phyloP scores from a whole-genome alignment of 495 filamentous ascomycete genomes.

The Xylaria flabelliformis region DNA sequence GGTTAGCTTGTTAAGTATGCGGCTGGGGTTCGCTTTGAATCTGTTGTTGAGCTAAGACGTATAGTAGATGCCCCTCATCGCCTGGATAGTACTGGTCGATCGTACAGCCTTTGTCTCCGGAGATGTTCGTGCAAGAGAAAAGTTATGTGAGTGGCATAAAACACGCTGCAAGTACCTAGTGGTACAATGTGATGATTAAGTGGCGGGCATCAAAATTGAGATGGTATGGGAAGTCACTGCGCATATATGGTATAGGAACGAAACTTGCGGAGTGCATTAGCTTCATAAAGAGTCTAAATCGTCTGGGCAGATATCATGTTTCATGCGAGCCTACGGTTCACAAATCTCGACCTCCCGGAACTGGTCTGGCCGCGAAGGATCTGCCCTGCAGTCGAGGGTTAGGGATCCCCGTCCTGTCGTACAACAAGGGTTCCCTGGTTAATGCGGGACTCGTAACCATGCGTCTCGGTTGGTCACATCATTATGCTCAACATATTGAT shows the following conservation, averaged over 20 bases:
- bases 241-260: constrained; percentile 5
- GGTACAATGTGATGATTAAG: neutral
- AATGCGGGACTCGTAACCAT: constrained; percentile 21
- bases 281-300: neutral
- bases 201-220: neutral
- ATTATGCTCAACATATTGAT: constrained; percentile 14
- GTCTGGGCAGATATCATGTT: constrained; percentile 13
- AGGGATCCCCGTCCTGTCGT: constrained; percentile 24
- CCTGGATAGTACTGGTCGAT: neutral
- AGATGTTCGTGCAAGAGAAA: constrained; percentile 3
- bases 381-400: constrained; percentile 25
- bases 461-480: constrained; percentile 17
- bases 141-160: neutral
- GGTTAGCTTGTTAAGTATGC: neutral
- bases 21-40: constrained; percentile 10
- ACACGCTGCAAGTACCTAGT: neutral
- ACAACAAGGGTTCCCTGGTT: constrained; percentile 23
- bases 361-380: constrained; percentile 24
- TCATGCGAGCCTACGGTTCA: constrained; percentile 12
- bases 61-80: neutral
- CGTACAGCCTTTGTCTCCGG: neutral
- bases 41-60: neutral
- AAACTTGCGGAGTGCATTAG: constrained; percentile 22
- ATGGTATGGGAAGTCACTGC: neutral
- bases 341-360: constrained; percentile 19